Percentiles rank a stretch among this genome's conserved stretches.
Evolutionary conservation across 306 rosid genomes (phyloP).

Genomic region (Glycine latifolia): DNA sequence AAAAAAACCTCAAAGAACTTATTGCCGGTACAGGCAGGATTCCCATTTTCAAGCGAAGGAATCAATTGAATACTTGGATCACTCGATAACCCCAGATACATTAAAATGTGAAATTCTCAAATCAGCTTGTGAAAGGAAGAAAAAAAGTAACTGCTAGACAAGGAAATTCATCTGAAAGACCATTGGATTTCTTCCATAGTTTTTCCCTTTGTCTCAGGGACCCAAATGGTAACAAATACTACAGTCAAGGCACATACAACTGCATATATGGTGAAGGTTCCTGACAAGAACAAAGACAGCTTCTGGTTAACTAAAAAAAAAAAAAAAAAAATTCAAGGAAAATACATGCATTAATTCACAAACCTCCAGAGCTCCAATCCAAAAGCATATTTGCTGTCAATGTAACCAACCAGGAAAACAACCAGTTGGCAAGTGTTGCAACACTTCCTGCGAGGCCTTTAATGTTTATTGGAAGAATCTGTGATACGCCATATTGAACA

Average conservation of each 20-base stretch:
- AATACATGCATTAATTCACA: slow-evolving; percentile 38
- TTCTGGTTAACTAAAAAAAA: slow-evolving; percentile 34
- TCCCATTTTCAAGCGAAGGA: slow-evolving; percentile 16
- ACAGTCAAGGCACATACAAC: slow-evolving; percentile 66
- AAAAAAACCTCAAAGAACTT: neutral
- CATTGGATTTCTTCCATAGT: slow-evolving; percentile 90
- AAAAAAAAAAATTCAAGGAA: slow-evolving; percentile 2
- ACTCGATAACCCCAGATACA: neutral
- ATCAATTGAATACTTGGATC: slow-evolving; percentile 14
- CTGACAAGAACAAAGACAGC: slow-evolving; percentile 57
- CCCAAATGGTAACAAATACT: slow-evolving; percentile 76
- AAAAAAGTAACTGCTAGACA: neutral
- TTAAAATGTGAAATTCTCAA: slow-evolving; percentile 26
- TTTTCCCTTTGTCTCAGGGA: slow-evolving; percentile 96
- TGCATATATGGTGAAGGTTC: slow-evolving; percentile 84
- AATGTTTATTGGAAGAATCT: slow-evolving; percentile 93
- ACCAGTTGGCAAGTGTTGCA: slow-evolving; percentile 97
- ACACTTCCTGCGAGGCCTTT: slow-evolving; percentile 95
- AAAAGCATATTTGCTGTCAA: slow-evolving; percentile 89
- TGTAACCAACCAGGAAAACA: slow-evolving; percentile 72
- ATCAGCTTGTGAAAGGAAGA: slow-evolving; percentile 29
- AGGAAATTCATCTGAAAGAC: slow-evolving; percentile 77
- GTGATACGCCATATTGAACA: slow-evolving; percentile 41
- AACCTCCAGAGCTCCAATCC: slow-evolving; percentile 91
- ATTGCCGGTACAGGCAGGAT: neutral